Conservation (phyloP, 805 yeast genomes). For the Hanseniaspora singularis region DNA sequence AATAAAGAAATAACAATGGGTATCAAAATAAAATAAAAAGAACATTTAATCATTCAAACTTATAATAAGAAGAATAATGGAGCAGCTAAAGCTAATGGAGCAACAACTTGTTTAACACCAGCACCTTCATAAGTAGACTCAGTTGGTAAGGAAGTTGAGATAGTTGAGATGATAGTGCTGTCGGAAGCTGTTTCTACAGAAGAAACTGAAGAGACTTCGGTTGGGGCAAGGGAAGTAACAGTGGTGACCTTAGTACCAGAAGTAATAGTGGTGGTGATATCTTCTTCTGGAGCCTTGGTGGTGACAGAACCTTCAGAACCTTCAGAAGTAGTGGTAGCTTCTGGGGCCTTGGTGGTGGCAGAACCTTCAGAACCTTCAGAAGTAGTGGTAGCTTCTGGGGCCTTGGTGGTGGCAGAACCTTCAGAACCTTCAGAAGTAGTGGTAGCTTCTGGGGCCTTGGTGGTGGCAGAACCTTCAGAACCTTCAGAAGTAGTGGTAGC, state of each 20-base stretch:
- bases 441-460: neutral
- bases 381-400: neutral
- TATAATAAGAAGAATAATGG: slow-evolving; percentile 6
- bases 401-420: neutral
- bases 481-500: neutral
- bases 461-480: neutral
- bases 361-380: neutral
- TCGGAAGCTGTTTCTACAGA: neutral
- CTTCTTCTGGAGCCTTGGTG: neutral
- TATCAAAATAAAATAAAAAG: neutral
- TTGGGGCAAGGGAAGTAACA: neutral
- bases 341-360: neutral
- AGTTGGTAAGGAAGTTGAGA: neutral
- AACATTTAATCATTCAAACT: neutral
- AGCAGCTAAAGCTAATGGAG: slow-evolving; percentile 12
- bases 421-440: neutral
- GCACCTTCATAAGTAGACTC: slow-evolving; percentile 2
- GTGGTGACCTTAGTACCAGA: neutral
- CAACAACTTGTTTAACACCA: slow-evolving; percentile 1
- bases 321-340: neutral
- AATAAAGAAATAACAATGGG: neutral
- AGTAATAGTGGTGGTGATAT: neutral
- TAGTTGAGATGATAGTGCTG: neutral
- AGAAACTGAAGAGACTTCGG: neutral
- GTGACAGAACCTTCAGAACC: too few relatives aligned